These are phyloP conservation scores for Polyporus arcularius DNA, from an alignment of 768 basidiomycete genomes.

Conservation along the genomic window DNA sequence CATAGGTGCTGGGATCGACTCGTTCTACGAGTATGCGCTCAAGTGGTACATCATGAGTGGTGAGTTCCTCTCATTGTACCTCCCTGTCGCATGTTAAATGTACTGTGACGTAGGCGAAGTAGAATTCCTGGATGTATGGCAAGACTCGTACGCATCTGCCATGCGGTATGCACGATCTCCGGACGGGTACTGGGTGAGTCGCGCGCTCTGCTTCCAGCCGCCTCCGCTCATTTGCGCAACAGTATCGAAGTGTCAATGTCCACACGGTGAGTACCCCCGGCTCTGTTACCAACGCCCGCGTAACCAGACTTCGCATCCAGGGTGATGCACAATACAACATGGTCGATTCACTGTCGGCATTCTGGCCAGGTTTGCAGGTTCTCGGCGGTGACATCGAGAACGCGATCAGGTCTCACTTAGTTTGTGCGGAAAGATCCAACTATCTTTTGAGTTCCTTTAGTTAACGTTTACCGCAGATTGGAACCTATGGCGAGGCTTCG, in stretches of 20 bases:
- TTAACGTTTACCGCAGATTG: slow-evolving; percentile 58
- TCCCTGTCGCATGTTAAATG: neutral
- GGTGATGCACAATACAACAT: slow-evolving; percentile 71
- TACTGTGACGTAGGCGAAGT: slow-evolving; percentile 31
- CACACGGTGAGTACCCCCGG: slow-evolving; percentile 25
- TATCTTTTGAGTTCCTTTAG: slow-evolving; percentile 2
- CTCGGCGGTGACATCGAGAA: slow-evolving; percentile 82
- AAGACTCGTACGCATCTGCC: slow-evolving; percentile 36
- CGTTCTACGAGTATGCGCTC: slow-evolving; percentile 92
- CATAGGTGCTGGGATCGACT: slow-evolving; percentile 94
- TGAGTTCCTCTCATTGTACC: slow-evolving; percentile 32
- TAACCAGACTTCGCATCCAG: slow-evolving; percentile 36
- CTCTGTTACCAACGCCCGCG: neutral
- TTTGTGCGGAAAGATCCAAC: slow-evolving; percentile 52
- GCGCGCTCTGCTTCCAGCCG: too few relatives aligned
- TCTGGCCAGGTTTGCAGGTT: slow-evolving; percentile 96
- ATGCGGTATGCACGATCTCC: slow-evolving; percentile 82
- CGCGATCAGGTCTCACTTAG: slow-evolving; percentile 89
- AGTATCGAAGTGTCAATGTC: slow-evolving; percentile 90
- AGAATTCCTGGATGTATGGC: slow-evolving; percentile 41
- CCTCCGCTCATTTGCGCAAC: neutral
- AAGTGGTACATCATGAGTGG: slow-evolving; percentile 92
- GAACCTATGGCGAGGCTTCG: slow-evolving; percentile 88
- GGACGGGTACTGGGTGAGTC: slow-evolving; percentile 86
- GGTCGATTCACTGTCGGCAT: slow-evolving; percentile 95